A percentile compares a stretch with the other conserved stretches of the same genome.
Conservation (phyloP, 441 rosid genomes). For the Corymbia citriodora region DNA sequence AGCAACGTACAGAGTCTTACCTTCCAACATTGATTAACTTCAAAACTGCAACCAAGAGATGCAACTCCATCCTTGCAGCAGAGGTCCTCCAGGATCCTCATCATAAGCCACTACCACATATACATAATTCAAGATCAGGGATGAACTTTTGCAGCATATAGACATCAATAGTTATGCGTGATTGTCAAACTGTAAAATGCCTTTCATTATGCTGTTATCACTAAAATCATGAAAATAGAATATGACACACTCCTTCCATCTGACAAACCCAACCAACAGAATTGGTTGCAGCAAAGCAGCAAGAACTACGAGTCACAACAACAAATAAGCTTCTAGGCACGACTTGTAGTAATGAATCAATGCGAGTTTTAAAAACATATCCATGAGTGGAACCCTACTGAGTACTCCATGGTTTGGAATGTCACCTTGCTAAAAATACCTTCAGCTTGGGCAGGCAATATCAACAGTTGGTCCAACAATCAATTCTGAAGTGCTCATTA, state of each 20-base stretch:
- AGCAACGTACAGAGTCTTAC: slow-evolving; percentile 21
- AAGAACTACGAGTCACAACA: not conserved
- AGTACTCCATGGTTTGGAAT: not conserved
- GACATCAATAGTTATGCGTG: not conserved
- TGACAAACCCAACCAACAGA: not conserved
- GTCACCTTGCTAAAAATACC: not conserved
- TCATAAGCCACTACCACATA: slow-evolving; percentile 51
- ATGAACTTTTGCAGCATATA: not conserved
- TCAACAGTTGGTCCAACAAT: not conserved
- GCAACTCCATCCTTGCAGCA: slow-evolving; percentile 22
- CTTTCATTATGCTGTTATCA: not conserved
- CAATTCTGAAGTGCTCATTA: not conserved
- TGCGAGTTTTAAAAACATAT: not conserved
- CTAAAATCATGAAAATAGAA: not conserved
- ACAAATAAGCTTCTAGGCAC: not conserved
- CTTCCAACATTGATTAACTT: slow-evolving; percentile 44
- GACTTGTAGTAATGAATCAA: not conserved
- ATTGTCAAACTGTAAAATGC: not conserved
- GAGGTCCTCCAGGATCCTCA: slow-evolving; percentile 30
- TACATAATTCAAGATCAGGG: not conserved
- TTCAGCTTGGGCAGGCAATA: not conserved
- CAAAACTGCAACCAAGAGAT: slow-evolving; percentile 12
- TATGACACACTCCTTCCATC: not conserved
- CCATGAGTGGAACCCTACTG: not conserved
- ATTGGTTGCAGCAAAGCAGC: not conserved